Evolutionary conservation across 1,139 yeast genomes (phyloP).

Genomic region (Tardiomyces digboiensis): DNA sequence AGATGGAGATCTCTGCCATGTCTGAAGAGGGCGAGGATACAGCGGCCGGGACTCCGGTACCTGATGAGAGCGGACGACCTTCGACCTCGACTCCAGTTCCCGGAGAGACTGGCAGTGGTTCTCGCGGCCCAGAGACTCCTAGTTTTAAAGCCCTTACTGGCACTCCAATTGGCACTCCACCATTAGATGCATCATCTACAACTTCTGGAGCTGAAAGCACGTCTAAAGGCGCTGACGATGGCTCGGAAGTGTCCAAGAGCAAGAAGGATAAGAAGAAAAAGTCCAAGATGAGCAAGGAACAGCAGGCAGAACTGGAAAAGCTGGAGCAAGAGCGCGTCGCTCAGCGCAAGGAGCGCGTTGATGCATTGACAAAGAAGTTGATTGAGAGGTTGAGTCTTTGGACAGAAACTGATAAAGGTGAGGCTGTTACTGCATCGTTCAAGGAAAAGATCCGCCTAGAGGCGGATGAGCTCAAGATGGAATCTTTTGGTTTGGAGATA

Average conservation of each 20-base stretch:
- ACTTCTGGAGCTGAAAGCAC: conserved; percentile 14
- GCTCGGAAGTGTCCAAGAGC: neutral
- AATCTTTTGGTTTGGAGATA: conserved; percentile 87
- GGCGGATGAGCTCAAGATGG: conserved; percentile 86
- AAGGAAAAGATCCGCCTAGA: conserved; percentile 64
- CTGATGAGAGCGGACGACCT: neutral
- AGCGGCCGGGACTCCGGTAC: conserved; percentile 7
- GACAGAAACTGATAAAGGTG: conserved; percentile 75
- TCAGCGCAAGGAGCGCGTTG: conserved; percentile 65
- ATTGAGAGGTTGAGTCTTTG: conserved; percentile 59
- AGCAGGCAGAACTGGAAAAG: conserved; percentile 59
- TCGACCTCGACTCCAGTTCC: conserved; percentile 3
- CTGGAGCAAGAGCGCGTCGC: conserved; percentile 69
- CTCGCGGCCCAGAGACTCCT: conserved; percentile 2
- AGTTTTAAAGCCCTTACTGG: conserved; percentile 2
- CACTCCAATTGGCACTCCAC: neutral
- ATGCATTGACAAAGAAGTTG: conserved; percentile 53
- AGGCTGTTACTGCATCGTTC: conserved; percentile 60
- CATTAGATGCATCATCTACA: neutral
- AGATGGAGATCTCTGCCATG: conserved; percentile 62
- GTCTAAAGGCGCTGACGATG: conserved; percentile 10
- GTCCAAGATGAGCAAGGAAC: conserved; percentile 36
- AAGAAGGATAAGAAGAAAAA: conserved; percentile 12
- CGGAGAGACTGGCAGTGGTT: conserved; percentile 4
- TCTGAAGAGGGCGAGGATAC: conserved; percentile 68